Evolutionary conservation across 2,329 filamentous ascomycete species (phyloP).

Genomic region (Teratosphaeria zuluensis): DNA sequence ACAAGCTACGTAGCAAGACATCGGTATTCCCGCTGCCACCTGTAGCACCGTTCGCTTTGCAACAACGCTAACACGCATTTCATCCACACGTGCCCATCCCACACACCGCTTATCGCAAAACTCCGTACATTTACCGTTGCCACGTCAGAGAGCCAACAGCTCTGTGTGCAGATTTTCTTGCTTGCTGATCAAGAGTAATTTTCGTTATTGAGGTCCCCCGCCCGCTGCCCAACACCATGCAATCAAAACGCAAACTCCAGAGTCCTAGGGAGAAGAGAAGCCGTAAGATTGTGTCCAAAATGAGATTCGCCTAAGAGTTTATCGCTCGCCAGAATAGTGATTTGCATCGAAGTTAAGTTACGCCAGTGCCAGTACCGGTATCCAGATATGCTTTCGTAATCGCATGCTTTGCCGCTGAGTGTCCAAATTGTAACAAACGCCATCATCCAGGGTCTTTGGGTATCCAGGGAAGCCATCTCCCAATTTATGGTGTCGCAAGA

Average conservation of each 20-base stretch:
- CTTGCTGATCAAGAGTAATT: background rate
- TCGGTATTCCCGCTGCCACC: background rate
- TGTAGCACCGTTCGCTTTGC: background rate
- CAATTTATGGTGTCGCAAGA: background rate
- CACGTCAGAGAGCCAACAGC: background rate
- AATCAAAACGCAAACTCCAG: background rate
- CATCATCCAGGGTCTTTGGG: conserved; percentile 2
- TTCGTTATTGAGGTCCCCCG: background rate
- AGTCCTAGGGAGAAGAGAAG: background rate
- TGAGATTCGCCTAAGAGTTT: background rate
- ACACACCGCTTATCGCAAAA: background rate
- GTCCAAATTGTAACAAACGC: conserved; percentile 3
- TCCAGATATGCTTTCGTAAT: background rate
- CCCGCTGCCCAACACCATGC: background rate
- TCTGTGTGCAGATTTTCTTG: background rate
- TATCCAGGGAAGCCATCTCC: background rate
- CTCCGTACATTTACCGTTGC: background rate
- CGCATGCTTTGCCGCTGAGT: background rate
- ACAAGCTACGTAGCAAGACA: background rate
- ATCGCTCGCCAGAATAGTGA: background rate
- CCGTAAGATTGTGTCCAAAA: background rate
- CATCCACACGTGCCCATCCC: background rate
- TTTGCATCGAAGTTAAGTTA: background rate
- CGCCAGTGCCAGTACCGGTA: background rate
- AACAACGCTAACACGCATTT: background rate